Conservation (phyloP, 2,329 filamentous ascomycete genomes). For the Dothidotthia symphoricarpi region DNA sequence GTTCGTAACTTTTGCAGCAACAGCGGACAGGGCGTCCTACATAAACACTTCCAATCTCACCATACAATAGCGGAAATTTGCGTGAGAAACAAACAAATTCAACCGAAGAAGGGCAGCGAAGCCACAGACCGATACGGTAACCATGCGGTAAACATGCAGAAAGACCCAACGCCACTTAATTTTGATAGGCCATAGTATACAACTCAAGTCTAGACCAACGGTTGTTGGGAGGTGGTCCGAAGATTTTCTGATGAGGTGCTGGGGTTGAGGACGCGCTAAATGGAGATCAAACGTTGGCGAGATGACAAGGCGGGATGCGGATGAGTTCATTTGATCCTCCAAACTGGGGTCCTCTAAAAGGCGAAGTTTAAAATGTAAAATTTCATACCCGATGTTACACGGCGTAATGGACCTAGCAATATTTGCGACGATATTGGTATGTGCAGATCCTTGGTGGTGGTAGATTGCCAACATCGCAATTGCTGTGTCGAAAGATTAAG, state of each 20-base stretch:
- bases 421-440: too few relatives aligned
- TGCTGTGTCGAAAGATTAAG: constrained; percentile 3
- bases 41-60: constrained; percentile 18
- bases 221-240: constrained; percentile 15
- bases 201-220: constrained; percentile 12
- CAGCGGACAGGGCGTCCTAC: constrained; percentile 11
- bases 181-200: constrained; percentile 2
- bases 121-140: constrained; percentile 7
- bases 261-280: constrained; percentile 19
- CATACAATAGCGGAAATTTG: constrained; percentile 25
- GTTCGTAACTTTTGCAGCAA: constrained; percentile 6
- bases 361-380: background rate
- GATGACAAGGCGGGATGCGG: constrained; percentile 24
- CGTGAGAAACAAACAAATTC: constrained; percentile 18
- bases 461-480: background rate
- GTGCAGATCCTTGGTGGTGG: background rate
- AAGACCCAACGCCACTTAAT: constrained; percentile 4
- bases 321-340: constrained; percentile 6
- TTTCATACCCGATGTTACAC: background rate
- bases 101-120: background rate
- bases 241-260: constrained; percentile 13
- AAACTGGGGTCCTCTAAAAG: too few relatives aligned
- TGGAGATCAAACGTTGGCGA: constrained; percentile 36
- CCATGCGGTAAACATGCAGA: constrained; percentile 11
- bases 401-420: too few relatives aligned